These are phyloP conservation scores for Trypethelium eluteriae DNA, from an alignment of 495 filamentous ascomycete species.

Conservation along the genomic window DNA sequence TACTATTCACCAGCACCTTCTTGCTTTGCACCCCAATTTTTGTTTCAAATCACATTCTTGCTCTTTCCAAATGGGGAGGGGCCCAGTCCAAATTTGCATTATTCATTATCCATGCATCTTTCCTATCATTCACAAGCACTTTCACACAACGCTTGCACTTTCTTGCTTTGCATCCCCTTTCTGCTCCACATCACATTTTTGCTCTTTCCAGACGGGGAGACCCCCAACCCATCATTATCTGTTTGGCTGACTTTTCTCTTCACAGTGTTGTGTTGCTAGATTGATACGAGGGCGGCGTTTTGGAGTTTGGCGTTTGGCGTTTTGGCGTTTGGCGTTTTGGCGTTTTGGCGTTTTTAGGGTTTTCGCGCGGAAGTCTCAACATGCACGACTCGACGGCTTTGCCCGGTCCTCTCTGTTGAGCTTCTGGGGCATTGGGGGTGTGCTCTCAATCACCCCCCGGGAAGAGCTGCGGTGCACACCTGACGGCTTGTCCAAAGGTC, in stretches of 20 bases:
- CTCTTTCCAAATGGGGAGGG: neutral
- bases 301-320: slow-evolving; percentile 3
- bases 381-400: slow-evolving; percentile 4
- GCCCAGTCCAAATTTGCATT: neutral
- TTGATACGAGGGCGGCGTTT: neutral
- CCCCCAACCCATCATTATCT: neutral
- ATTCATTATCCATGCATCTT: neutral
- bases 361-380: neutral
- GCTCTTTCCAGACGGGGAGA: neutral
- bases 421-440: slow-evolving; percentile 7
- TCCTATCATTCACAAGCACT: neutral
- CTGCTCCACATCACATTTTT: neutral
- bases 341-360: neutral
- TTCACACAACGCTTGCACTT: neutral
- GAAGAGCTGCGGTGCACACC: slow-evolving; percentile 4
- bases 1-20: neutral
- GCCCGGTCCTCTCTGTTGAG: slow-evolving; percentile 4
- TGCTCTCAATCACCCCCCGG: neutral
- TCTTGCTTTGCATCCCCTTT: neutral
- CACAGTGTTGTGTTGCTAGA: neutral
- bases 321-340: slow-evolving; percentile 3
- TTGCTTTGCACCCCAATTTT: neutral
- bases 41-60: neutral
- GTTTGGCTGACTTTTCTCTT: neutral
- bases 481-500: neutral